Base-by-base conservation (phyloP, 768 basidiomycete species). In the Terana coerulea region DNA sequence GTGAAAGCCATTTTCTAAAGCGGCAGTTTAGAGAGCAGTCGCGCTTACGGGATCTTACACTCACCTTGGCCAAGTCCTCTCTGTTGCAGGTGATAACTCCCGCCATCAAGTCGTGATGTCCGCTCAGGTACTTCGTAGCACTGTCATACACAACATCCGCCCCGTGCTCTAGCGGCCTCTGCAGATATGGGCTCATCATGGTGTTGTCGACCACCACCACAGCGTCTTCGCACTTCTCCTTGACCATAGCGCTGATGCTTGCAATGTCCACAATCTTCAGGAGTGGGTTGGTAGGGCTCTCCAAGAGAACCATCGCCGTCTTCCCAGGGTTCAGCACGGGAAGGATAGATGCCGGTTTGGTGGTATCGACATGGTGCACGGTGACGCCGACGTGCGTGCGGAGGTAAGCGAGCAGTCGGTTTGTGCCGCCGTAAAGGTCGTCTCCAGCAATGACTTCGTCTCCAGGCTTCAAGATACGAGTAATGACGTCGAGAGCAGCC, bases 161-260 rank as follows among this genome's bases (percentile, higher is more conserved):
- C 14, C 95, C 97, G 46, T 97, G 87, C 62, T 98, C 93, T 31
- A 98, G 79, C 10, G 97, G 97, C 51, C 95, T 75, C 65, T 95
- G 94, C 7, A 98, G 76, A 69, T 98, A 98, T 14, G 97, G 95
- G 64, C 94, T 97, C 95, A 98, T 98, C 97, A 98, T 98, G 54
- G 97, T 98, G 66, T 99, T 98, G 68, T 98, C 97, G 19, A 93
- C 92, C 31, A 95, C 88, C 47, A 95, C 72, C 59, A 93, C 60
- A 1, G 92, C 93, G 61, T 88, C 80, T 7, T 86, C 85, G 15
- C 86, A 86, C 43, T 78, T 78, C 61, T 86, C 82, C 64, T 95
- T 94, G 58, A 95, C 90, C 59, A 91, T 78, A 49, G 80, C 77
- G 59, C 86, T 83, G 61, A 99, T 95, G 24, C 74, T 75, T 5